Conservation (phyloP, 352 stramenopile genomes). For the Phytophthora macrochlamydospora region DNA sequence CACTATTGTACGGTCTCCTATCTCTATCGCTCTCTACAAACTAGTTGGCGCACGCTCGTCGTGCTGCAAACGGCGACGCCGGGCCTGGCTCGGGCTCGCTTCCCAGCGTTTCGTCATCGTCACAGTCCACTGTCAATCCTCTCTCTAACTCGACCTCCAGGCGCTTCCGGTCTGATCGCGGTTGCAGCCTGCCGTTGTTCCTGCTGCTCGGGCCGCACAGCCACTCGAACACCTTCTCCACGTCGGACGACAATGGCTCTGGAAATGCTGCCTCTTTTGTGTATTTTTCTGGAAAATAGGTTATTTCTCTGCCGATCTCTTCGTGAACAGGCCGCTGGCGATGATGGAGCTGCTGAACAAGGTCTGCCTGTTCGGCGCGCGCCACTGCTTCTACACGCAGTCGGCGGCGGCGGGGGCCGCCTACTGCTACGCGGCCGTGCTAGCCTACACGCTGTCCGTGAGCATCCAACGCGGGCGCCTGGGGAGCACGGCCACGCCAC, state of each 20-base stretch:
- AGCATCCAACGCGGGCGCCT: conserved; percentile 74
- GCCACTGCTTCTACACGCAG: conserved; percentile 82
- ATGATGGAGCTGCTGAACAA: conserved; percentile 52
- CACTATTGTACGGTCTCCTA: no score
- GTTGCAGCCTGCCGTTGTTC: conserved; percentile 8
- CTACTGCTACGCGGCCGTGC: conserved; percentile 69
- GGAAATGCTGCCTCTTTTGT: no score
- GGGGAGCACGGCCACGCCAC: conserved; percentile 85
- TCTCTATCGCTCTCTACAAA: conserved; percentile 22
- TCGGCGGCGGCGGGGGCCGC: conserved; percentile 63
- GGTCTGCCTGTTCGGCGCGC: conserved; percentile 76
- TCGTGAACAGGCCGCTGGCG: neutral
- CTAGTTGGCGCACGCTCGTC: conserved; percentile 42
- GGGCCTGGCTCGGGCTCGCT: conserved; percentile 23
- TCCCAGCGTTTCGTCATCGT: neutral
- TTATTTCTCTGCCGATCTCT: no score
- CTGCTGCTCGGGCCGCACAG: conserved; percentile 21
- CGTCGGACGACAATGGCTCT: conserved; percentile 17
- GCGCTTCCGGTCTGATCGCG: conserved; percentile 1
- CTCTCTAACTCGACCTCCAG: conserved; percentile 9
- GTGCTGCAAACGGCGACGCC: conserved; percentile 9
- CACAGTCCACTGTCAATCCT: conserved; percentile 4
- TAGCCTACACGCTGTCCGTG: conserved; percentile 77
- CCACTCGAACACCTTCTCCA: conserved; percentile 29
- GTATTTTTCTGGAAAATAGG: no score